These are phyloP conservation scores for Aspergillus heteromorphus DNA, from an alignment of 495 filamentous ascomycete genomes.

Conservation along the genomic window DNA sequence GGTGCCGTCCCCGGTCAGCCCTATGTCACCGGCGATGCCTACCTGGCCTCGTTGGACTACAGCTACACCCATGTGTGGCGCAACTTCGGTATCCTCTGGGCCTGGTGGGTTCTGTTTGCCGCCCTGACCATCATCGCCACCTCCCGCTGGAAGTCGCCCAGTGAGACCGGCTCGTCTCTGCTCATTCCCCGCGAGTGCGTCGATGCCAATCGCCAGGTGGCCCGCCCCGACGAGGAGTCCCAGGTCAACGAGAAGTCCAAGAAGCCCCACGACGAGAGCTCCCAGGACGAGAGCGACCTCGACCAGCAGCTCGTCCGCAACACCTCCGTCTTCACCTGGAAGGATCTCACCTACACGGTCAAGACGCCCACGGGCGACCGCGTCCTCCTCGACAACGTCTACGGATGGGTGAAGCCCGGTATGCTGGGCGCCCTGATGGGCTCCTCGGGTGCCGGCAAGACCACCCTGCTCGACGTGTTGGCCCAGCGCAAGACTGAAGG, in stretches of 20 bases:
- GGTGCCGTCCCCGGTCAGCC: constrained; percentile 41
- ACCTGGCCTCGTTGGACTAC: constrained; percentile 47
- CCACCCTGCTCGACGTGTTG: constrained; percentile 50
- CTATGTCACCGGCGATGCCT: constrained; percentile 42
- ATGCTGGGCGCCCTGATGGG: constrained; percentile 71
- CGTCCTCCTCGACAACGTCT: constrained; percentile 66
- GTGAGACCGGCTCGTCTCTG: constrained; percentile 28
- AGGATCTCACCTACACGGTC: constrained; percentile 52
- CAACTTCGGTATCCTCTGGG: constrained; percentile 45
- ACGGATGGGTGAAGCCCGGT: constrained; percentile 89
- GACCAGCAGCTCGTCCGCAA: constrained; percentile 41
- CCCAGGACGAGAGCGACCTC: constrained; percentile 8
- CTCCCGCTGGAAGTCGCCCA: constrained; percentile 30
- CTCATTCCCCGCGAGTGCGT: constrained; percentile 38
- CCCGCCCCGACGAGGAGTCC: constrained; percentile 28
- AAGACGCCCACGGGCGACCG: constrained; percentile 37
- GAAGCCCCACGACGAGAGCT: constrained; percentile 6
- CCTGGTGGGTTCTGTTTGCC: constrained; percentile 41
- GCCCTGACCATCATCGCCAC: constrained; percentile 35
- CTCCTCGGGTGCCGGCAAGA: constrained; percentile 60
- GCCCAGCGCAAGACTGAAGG: constrained; percentile 76
- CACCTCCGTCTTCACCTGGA: constrained; percentile 57
- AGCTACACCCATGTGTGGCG: constrained; percentile 43
- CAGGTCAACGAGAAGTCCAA: constrained; percentile 22
- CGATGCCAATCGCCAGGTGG: constrained; percentile 15